Conservation (phyloP, 1,139 yeast species). For the Yamadazyma oceani region DNA sequence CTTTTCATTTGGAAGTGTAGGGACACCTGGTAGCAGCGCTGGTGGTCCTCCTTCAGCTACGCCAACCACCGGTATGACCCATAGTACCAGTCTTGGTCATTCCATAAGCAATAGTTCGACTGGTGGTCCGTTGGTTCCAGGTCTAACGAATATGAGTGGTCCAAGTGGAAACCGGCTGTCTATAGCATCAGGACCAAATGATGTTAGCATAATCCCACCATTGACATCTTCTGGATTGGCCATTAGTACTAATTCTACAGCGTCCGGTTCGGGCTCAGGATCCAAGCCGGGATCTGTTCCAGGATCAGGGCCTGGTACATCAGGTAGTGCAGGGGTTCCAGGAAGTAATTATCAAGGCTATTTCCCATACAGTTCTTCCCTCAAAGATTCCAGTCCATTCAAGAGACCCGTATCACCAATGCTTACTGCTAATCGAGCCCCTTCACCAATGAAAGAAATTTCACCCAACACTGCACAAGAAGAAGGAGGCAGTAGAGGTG, state of each 20-base stretch:
- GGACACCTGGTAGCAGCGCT: not conserved
- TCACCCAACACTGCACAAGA: not conserved
- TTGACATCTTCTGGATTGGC: not conserved
- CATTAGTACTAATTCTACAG: not conserved
- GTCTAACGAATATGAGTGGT: not conserved
- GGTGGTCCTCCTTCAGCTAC: slow-evolving; percentile 16
- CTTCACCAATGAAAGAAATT: slow-evolving; percentile 22
- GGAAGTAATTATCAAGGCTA: slow-evolving; percentile 2
- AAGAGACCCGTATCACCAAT: slow-evolving; percentile 40
- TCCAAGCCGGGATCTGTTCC: not conserved
- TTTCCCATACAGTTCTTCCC: slow-evolving; percentile 5
- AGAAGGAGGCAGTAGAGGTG: slow-evolving; percentile 1
- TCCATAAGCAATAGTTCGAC: not conserved
- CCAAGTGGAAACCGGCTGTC: no score
- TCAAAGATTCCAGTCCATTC: slow-evolving; percentile 31
- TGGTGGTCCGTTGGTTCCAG: not conserved
- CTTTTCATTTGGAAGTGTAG: slow-evolving; percentile 28
- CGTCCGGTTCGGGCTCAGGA: not conserved
- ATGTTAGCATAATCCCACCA: not conserved
- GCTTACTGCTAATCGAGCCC: slow-evolving; percentile 21
- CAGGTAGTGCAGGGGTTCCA: not conserved
- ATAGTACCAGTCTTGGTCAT: slow-evolving; percentile 6
- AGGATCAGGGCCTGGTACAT: slow-evolving; percentile 1
- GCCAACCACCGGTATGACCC: slow-evolving; percentile 12
- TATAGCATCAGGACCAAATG: not conserved